Evolutionary conservation across 352 stramenopile species (phyloP).

Genomic region (Elongisporangium anandrum): DNA sequence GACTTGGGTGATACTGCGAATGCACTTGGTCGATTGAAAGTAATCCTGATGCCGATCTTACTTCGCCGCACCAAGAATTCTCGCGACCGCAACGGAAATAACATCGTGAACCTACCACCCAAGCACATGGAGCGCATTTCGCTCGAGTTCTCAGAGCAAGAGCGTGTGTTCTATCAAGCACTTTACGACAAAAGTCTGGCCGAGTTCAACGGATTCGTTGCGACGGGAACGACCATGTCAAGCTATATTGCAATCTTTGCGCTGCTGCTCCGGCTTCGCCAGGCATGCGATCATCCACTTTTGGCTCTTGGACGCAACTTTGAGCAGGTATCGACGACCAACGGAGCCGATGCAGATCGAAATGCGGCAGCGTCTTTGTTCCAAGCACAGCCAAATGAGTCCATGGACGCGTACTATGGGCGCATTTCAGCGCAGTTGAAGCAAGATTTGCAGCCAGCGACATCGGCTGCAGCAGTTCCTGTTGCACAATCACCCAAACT

Average conservation of each 20-base stretch:
- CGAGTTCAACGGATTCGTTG: constrained; percentile 87
- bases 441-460: constrained; percentile 32
- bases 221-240: constrained; percentile 57
- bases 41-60: constrained; percentile 67
- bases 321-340: constrained; percentile 25
- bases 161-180: constrained; percentile 84
- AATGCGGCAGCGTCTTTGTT: constrained; percentile 25
- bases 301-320: constrained; percentile 71
- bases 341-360: constrained; percentile 1
- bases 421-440: constrained; percentile 52
- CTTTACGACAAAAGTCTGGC: constrained; percentile 81
- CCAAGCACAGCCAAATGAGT: constrained; percentile 42
- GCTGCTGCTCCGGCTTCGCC: constrained; percentile 79
- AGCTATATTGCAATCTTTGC: constrained; percentile 90
- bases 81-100: constrained; percentile 50
- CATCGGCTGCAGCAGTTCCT: not conserved
- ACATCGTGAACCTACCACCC: constrained; percentile 63
- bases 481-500: not conserved
- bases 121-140: constrained; percentile 67
- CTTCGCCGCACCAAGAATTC: constrained; percentile 86
- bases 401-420: constrained; percentile 52
- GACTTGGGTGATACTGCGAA: constrained; percentile 60
- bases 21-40: constrained; percentile 59
- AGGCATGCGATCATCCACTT: constrained; percentile 89
- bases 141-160: constrained; percentile 67